phyloP scores from a whole-genome alignment of 2,329 filamentous ascomycete species.

The Paracoccidioides lutzii region DNA sequence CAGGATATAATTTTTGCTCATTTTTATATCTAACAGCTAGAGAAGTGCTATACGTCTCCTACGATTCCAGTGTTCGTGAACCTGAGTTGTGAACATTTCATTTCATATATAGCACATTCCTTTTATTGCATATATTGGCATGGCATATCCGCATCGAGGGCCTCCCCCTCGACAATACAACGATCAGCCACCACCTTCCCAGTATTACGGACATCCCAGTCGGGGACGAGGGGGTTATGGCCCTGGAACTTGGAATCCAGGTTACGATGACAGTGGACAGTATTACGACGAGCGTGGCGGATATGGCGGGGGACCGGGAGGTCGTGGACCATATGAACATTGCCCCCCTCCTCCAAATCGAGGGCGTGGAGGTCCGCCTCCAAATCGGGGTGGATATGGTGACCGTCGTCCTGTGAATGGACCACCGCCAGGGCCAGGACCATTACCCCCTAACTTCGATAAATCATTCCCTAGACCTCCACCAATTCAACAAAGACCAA shows the following conservation, averaged over 20 bases:
- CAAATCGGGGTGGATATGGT: slow-evolving; percentile 14
- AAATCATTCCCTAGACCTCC: slow-evolving; percentile 15
- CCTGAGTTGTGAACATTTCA: neutral
- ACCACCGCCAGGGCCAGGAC: slow-evolving; percentile 3
- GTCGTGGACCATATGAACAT: slow-evolving; percentile 3
- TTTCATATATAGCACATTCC: neutral
- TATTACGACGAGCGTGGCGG: slow-evolving; percentile 16
- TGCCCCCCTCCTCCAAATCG: slow-evolving; percentile 1
- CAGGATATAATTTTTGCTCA: no score
- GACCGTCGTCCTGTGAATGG: slow-evolving; percentile 5
- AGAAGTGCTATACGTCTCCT: neutral
- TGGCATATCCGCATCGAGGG: slow-evolving; percentile 27
- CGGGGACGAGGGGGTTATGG: slow-evolving; percentile 17
- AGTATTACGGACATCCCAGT: slow-evolving; percentile 14
- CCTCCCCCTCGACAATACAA: slow-evolving; percentile 22
- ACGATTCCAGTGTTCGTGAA: neutral
- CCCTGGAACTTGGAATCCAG: slow-evolving; percentile 16
- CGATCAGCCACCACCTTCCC: slow-evolving; percentile 12
- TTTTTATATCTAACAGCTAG: no score
- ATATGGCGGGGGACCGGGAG: slow-evolving; percentile 13
- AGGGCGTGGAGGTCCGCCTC: slow-evolving; percentile 4
- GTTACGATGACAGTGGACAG: slow-evolving; percentile 17
- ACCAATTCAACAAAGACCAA: slow-evolving; percentile 19
- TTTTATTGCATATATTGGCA: slow-evolving; percentile 7
- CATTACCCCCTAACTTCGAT: slow-evolving; percentile 2